Evolutionary conservation across 495 filamentous ascomycete genomes (phyloP).

Genomic region (Talaromyces liani): DNA sequence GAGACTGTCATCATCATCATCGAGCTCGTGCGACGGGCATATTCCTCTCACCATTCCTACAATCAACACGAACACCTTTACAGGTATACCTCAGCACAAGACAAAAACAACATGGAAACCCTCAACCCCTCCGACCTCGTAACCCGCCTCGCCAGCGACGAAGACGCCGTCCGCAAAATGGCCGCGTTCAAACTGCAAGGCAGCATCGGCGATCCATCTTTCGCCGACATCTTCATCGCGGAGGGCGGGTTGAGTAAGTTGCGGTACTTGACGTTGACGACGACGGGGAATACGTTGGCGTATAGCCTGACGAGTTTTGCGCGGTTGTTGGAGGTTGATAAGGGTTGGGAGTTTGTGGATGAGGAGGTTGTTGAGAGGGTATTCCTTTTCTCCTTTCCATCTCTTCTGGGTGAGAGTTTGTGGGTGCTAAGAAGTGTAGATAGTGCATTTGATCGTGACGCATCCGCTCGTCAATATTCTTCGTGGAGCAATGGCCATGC

Average conservation of each 20-base stretch:
- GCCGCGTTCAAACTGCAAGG: constrained; percentile 95
- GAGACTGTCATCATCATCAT: neutral
- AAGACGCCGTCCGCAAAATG: constrained; percentile 96
- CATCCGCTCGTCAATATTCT: constrained; percentile 97
- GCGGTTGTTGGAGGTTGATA: constrained; percentile 85
- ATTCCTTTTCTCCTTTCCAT: constrained; percentile 3
- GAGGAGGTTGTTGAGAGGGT: constrained; percentile 63
- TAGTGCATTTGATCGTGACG: constrained; percentile 89
- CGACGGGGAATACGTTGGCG: constrained; percentile 88
- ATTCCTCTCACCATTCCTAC: neutral
- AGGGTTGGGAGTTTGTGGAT: constrained; percentile 84
- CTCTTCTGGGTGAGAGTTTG: neutral
- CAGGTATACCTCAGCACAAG: neutral
- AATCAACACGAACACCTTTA: neutral
- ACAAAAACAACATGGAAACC: constrained; percentile 43
- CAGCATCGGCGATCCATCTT: constrained; percentile 90
- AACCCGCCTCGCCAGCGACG: constrained; percentile 59
- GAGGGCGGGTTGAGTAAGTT: constrained; percentile 78
- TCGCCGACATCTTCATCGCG: constrained; percentile 91
- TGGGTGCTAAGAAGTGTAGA: constrained; percentile 31
- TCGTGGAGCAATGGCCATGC: constrained; percentile 90
- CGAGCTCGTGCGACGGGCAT: neutral
- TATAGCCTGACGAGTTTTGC: constrained; percentile 87
- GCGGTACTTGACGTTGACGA: constrained; percentile 70
- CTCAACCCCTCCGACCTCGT: constrained; percentile 60